Conservation (phyloP, 1,284 basidiomycete genomes). For the Melampsora abietis-canadensis region DNA sequence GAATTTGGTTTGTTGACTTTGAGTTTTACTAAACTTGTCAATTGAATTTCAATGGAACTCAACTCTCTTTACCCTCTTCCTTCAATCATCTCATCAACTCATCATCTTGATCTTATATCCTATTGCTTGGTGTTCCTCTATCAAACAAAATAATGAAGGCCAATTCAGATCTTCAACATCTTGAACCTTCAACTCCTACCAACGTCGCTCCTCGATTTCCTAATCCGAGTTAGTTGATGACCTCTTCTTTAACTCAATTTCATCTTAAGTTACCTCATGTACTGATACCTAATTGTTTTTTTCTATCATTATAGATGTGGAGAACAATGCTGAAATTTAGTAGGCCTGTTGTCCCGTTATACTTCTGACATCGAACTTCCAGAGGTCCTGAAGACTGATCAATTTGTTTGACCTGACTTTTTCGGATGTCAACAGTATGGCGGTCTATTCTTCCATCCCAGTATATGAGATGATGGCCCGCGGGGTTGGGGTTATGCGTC, state of each 20-base stretch:
- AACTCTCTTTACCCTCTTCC: too few relatives aligned
- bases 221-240: conserved; percentile 38
- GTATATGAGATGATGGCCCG: conserved; percentile 64
- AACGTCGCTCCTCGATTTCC: neutral
- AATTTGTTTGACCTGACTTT: neutral
- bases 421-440: conserved; percentile 41
- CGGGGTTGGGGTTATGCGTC: conserved; percentile 96
- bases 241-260: neutral
- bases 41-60: too few relatives aligned
- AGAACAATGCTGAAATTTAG: conserved; percentile 41
- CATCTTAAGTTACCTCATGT: neutral
- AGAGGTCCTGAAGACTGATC: neutral
- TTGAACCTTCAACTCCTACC: neutral
- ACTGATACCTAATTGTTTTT: neutral
- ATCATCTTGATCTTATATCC: conserved; percentile 2
- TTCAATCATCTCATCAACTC: conserved; percentile 19
- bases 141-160: too few relatives aligned
- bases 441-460: conserved; percentile 56
- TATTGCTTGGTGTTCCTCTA: too few relatives aligned
- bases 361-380: conserved; percentile 3
- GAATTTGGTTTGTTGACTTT: too few relatives aligned
- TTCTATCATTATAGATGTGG: conserved; percentile 14
- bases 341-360: conserved; percentile 17
- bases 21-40: too few relatives aligned
- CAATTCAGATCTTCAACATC: neutral